These are phyloP conservation scores for Spongospora subterranea DNA, from an alignment of 208 protist genomes.

Conservation along the genomic window DNA sequence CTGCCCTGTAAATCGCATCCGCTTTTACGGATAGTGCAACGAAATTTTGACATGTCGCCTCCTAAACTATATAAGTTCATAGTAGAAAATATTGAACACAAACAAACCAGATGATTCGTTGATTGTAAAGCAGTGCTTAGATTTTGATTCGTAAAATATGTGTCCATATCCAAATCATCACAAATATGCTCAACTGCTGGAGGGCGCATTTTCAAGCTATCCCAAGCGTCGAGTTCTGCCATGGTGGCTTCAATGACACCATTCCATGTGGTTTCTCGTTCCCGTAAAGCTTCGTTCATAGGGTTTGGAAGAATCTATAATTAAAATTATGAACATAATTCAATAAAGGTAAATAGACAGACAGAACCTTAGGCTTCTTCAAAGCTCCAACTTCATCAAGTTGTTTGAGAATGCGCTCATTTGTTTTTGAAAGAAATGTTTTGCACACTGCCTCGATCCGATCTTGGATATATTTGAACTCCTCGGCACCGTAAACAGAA, in stretches of 20 bases:
- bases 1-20: neutral
- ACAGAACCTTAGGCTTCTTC: neutral
- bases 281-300: neutral
- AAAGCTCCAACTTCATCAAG: neutral
- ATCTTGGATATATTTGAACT: neutral
- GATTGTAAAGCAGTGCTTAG: neutral
- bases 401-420: neutral
- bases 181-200: neutral
- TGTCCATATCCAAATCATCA: neutral
- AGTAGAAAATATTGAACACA: neutral
- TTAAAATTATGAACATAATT: neutral
- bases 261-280: neutral
- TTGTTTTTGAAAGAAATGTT: neutral
- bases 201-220: neutral
- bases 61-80: neutral
- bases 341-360: neutral
- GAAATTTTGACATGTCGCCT: neutral
- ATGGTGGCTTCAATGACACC: neutral
- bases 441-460: conserved; percentile 21
- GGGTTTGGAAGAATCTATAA: conserved; percentile 26
- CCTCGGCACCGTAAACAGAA: neutral
- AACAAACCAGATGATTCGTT: neutral
- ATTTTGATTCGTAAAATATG: neutral
- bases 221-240: neutral
- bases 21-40: neutral